Evolutionary conservation across 768 basidiomycete species (phyloP).

Genomic region (Trametopsis cervina): DNA sequence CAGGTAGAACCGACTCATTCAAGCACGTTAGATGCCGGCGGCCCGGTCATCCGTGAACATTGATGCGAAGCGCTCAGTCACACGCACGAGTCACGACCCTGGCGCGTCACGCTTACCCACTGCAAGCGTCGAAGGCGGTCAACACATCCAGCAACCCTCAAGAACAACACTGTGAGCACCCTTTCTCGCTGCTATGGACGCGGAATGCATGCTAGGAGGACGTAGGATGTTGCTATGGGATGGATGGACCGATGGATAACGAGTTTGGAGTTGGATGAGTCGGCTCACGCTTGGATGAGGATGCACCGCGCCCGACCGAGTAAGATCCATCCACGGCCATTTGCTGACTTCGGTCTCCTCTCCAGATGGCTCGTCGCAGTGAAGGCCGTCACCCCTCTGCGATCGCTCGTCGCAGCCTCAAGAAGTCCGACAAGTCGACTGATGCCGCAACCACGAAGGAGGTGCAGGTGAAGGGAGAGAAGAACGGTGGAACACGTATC

Average conservation of each 20-base stretch:
- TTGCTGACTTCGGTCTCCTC: constrained; percentile 11
- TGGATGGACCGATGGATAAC: constrained; percentile 9
- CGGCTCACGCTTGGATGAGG: constrained; percentile 30
- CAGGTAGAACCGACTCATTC: too few relatives aligned
- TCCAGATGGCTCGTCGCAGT: constrained; percentile 81
- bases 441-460: constrained; percentile 60
- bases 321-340: constrained; percentile 5
- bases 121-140: constrained; percentile 8
- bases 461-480: constrained; percentile 81
- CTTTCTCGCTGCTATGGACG: constrained; percentile 18
- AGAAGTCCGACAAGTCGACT: constrained; percentile 65
- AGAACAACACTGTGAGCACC: constrained; percentile 37
- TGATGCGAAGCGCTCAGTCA: background rate
- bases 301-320: constrained; percentile 10
- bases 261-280: constrained; percentile 21
- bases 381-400: constrained; percentile 79
- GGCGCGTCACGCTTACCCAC: constrained; percentile 2
- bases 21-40: too few relatives aligned
- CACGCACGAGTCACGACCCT: background rate
- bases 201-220: constrained; percentile 11
- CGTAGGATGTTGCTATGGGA: constrained; percentile 10
- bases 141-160: constrained; percentile 26
- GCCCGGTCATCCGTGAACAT: too few relatives aligned
- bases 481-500: constrained; percentile 85
- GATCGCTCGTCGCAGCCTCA: constrained; percentile 74